phyloP scores from a whole-genome alignment of 139 green algal species.

The Zygnema cylindricum region DNA sequence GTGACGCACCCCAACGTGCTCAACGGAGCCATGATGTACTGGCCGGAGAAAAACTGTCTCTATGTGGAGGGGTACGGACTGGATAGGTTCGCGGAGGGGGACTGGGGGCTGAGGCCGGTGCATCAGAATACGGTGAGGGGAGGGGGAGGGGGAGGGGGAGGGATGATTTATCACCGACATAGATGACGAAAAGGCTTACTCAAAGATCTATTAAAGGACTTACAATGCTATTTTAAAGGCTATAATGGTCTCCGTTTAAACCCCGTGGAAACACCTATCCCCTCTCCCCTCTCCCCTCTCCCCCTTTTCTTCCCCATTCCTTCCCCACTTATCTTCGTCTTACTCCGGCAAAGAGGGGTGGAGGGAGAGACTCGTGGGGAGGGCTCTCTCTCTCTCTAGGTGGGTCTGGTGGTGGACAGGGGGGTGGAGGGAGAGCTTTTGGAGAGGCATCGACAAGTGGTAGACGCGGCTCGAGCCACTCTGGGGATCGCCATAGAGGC shows the following conservation, averaged over 20 bases:
- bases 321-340: too few species aligned
- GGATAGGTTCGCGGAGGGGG: conserved; percentile 53
- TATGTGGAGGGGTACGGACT: conserved; percentile 64
- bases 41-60: conserved; percentile 61
- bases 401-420: conserved; percentile 52
- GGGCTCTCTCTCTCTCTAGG: conserved; percentile 12
- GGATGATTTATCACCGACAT: too few species aligned
- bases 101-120: conserved; percentile 59
- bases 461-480: conserved; percentile 59
- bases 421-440: conserved; percentile 57
- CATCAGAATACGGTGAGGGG: conserved; percentile 62
- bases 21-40: conserved; percentile 65
- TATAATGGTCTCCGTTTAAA: too few species aligned
- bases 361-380: too few species aligned
- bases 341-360: too few species aligned
- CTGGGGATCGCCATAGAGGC: conserved; percentile 46
- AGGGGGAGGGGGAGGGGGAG: too few species aligned
- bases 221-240: too few species aligned
- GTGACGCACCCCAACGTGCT: conserved; percentile 63
- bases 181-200: too few species aligned
- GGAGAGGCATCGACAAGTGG: conserved; percentile 58
- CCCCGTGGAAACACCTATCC: too few species aligned
- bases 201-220: too few species aligned
- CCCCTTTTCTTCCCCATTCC: too few species aligned
- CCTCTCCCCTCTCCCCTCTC: too few species aligned